These are phyloP conservation scores for Huntiella omanensis DNA, from an alignment of 2,329 filamentous ascomycete species.

Conservation along the genomic window DNA sequence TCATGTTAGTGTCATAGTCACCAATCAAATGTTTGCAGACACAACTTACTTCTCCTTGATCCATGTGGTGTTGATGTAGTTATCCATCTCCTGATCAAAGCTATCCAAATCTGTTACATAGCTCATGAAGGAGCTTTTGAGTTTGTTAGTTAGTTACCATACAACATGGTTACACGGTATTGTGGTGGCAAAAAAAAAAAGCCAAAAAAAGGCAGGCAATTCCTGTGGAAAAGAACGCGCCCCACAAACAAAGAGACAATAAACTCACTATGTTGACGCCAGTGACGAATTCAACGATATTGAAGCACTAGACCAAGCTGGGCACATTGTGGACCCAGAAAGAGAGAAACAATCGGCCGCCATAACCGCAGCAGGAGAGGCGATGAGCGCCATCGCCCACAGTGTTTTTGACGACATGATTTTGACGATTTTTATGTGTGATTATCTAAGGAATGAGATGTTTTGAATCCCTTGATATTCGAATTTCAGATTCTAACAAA, in stretches of 20 bases:
- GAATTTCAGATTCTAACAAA: neutral
- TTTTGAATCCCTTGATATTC: neutral
- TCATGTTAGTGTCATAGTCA: neutral
- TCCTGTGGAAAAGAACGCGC: neutral
- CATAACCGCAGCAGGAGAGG: slow-evolving; percentile 6
- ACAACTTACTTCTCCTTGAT: slow-evolving; percentile 53
- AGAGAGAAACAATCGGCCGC: slow-evolving; percentile 10
- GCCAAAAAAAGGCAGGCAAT: neutral
- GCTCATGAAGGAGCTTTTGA: slow-evolving; percentile 58
- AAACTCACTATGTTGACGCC: slow-evolving; percentile 10
- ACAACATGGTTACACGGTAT: neutral
- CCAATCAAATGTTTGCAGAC: neutral
- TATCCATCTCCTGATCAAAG: slow-evolving; percentile 58
- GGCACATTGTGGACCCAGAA: slow-evolving; percentile 7
- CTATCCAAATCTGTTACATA: slow-evolving; percentile 56
- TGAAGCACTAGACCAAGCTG: slow-evolving; percentile 9
- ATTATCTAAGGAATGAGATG: neutral
- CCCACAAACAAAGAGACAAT: too few relatives aligned
- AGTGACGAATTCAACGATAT: slow-evolving; percentile 6
- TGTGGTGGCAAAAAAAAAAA: neutral
- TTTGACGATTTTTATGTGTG: neutral
- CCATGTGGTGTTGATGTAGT: slow-evolving; percentile 59
- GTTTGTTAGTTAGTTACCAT: neutral
- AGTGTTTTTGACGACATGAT: slow-evolving; percentile 7
- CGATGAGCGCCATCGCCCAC: slow-evolving; percentile 4